These are phyloP conservation scores for Penicillium sumatraense DNA, from an alignment of 2,329 filamentous ascomycete genomes.

Conservation along the genomic window DNA sequence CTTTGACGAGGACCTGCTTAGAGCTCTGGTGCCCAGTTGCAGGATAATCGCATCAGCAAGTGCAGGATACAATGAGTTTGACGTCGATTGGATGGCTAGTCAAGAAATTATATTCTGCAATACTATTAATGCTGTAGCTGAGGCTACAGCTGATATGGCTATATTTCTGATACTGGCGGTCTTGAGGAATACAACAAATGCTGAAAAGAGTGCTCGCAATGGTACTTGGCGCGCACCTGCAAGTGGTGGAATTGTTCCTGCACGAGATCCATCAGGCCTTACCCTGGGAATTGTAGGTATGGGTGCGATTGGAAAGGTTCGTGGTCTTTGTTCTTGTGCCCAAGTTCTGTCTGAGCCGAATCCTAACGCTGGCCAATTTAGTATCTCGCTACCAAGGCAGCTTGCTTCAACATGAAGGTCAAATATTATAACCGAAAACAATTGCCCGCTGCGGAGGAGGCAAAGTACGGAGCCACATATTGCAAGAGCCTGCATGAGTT, in stretches of 20 bases:
- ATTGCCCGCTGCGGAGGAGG: slow-evolving; percentile 41
- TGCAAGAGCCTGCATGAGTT: slow-evolving; percentile 45
- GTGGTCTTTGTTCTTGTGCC: too few relatives aligned
- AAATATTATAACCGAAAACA: slow-evolving; percentile 50
- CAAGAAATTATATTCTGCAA: slow-evolving; percentile 60
- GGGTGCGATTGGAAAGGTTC: slow-evolving; percentile 53
- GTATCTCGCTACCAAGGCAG: slow-evolving; percentile 46
- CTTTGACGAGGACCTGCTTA: slow-evolving; percentile 53
- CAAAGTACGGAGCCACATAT: slow-evolving; percentile 42
- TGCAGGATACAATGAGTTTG: slow-evolving; percentile 56
- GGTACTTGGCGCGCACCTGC: slow-evolving; percentile 44
- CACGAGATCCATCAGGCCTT: slow-evolving; percentile 49
- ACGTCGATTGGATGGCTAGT: slow-evolving; percentile 49
- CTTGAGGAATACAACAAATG: background rate
- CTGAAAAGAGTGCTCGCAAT: slow-evolving; percentile 40
- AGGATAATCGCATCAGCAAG: slow-evolving; percentile 54
- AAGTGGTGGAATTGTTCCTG: slow-evolving; percentile 34
- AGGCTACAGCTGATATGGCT: slow-evolving; percentile 59
- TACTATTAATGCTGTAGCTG: slow-evolving; percentile 56
- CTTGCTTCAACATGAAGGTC: slow-evolving; percentile 51
- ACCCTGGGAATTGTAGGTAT: slow-evolving; percentile 56
- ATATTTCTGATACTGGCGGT: slow-evolving; percentile 24
- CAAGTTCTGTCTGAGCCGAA: too few relatives aligned
- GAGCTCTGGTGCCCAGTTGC: slow-evolving; percentile 46
- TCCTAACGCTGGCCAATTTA: slow-evolving; percentile 7